phyloP scores from a whole-genome alignment of 2,329 filamentous ascomycete species.

The Colletotrichum eremochloae region DNA sequence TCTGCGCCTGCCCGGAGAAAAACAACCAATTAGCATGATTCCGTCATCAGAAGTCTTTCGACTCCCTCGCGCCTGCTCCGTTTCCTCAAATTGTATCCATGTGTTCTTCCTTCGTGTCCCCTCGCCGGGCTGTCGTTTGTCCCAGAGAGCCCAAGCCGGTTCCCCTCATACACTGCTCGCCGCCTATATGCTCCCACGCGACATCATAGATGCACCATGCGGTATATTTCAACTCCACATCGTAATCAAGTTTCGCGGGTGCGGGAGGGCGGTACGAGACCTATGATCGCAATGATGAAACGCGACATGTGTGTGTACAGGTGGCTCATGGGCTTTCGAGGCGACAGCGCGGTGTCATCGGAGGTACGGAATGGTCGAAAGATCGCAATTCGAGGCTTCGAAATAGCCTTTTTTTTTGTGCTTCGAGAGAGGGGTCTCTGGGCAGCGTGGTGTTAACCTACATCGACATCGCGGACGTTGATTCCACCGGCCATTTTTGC shows the following conservation, averaged over 20 bases:
- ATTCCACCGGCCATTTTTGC: slow-evolving; percentile 85
- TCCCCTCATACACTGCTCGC: background rate
- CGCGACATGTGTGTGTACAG: background rate
- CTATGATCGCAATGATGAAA: background rate
- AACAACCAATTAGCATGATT: slow-evolving; percentile 75
- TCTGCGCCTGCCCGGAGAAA: slow-evolving; percentile 75
- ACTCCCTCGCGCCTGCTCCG: slow-evolving; percentile 80
- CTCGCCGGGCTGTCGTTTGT: slow-evolving; percentile 11
- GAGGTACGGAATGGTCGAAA: background rate
- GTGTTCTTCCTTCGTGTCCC: background rate
- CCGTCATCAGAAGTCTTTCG: slow-evolving; percentile 81
- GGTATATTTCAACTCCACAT: slow-evolving; percentile 45
- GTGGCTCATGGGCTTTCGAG: background rate
- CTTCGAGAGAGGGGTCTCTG: slow-evolving; percentile 15
- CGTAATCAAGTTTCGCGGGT: background rate
- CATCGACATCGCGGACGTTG: slow-evolving; percentile 88
- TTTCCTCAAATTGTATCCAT: slow-evolving; percentile 44
- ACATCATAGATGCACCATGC: slow-evolving; percentile 17
- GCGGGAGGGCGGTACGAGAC: background rate
- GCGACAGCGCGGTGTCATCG: slow-evolving; percentile 33
- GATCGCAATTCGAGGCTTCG: slow-evolving; percentile 23
- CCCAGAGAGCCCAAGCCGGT: background rate
- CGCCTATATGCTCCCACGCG: background rate
- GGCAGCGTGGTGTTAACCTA: slow-evolving; percentile 63
- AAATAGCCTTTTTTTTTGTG: slow-evolving; percentile 9